Evolutionary conservation across 2,329 filamentous ascomycete genomes (phyloP), one percentile per base, ranked within the genome.

Genomic region (Cercospora sojina): DNA sequence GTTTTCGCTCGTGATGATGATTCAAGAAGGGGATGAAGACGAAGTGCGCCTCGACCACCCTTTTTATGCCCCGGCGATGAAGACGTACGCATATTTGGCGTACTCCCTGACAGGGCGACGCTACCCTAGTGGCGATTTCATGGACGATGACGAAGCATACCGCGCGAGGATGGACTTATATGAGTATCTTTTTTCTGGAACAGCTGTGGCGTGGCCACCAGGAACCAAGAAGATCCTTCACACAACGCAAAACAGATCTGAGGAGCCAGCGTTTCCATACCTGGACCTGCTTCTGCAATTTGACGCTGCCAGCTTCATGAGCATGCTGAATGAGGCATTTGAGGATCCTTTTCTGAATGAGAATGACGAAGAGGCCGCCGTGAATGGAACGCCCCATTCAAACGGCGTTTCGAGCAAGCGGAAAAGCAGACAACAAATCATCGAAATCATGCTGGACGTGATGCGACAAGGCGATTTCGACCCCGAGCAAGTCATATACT

Each of bases 321-420:
- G 93, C 77, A 92, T 94, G 73, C 82, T 99, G 47, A 99, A 99
- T 72, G 96, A 99, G 78, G 95, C 94, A 1, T 99, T 99, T 73
- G 95, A 99, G 77, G 94, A 99, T 74, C 85, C 89, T 0, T 99
- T 97, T 73, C 81, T 99, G 64, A 99, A 99, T 73, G 85, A 82
- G 65, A 53, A 72, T 87, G 18, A 81, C 87, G 74, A 93, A 86
- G 43, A 90, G 3, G 62, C 59, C 20, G 65, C 55, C 20, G 49
- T 69, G 9, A 76, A 75, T 23, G 75, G 77, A 41, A 62, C 63
- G 2, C 60, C 29, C 1, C 64, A 68, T n/a, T 60, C 62, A 65
- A 78, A 71, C 69, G 75, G 64, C 67, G 72, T 60, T 69, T 49
- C 38, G 7, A 69, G 51, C 74, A 47, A 69, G 76, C 80, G 67